Conservation (phyloP, 2,329 filamentous ascomycete species). For the Cylindrodendrum hubeiense region DNA sequence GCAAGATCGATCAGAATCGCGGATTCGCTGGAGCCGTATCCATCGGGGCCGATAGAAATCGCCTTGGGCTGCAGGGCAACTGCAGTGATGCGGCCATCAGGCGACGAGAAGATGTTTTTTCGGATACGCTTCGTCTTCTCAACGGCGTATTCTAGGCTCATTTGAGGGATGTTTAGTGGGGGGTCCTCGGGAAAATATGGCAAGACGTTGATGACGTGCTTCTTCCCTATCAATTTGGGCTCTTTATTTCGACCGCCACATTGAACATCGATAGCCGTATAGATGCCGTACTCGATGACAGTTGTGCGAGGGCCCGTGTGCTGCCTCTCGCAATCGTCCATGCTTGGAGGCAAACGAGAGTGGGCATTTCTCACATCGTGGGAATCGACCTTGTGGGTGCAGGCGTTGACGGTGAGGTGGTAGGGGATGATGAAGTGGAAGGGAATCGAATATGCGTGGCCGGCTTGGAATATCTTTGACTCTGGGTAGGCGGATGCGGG, state of each 20-base stretch:
- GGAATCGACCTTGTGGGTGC: conserved; percentile 24
- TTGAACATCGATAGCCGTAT: conserved; percentile 20
- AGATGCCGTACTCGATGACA: conserved; percentile 33
- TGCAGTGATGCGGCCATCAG: conserved; percentile 30
- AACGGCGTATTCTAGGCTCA: conserved; percentile 32
- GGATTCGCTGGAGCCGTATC: conserved; percentile 28
- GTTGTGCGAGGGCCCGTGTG: conserved; percentile 35
- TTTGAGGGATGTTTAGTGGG: conserved; percentile 33
- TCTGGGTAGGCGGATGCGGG: conserved; percentile 30
- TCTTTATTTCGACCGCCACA: conserved; percentile 13
- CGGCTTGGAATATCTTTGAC: conserved; percentile 27
- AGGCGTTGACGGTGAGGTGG: conserved; percentile 35
- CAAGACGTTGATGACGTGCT: conserved; percentile 35
- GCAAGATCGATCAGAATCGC: conserved; percentile 30
- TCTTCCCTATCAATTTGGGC: conserved; percentile 16
- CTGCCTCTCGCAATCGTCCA: conserved; percentile 38
- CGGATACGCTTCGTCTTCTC: conserved; percentile 35
- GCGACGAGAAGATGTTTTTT: conserved; percentile 37
- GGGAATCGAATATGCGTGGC: conserved; percentile 34
- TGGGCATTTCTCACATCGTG: conserved; percentile 32
- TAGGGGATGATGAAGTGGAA: conserved; percentile 42
- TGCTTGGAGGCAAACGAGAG: conserved; percentile 32
- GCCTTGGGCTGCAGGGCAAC: conserved; percentile 36
- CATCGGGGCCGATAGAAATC: conserved; percentile 31
- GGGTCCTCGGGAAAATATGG: conserved; percentile 38